Base-by-base conservation (phyloP, 768 basidiomycete species). In the Hericium alpestre region DNA sequence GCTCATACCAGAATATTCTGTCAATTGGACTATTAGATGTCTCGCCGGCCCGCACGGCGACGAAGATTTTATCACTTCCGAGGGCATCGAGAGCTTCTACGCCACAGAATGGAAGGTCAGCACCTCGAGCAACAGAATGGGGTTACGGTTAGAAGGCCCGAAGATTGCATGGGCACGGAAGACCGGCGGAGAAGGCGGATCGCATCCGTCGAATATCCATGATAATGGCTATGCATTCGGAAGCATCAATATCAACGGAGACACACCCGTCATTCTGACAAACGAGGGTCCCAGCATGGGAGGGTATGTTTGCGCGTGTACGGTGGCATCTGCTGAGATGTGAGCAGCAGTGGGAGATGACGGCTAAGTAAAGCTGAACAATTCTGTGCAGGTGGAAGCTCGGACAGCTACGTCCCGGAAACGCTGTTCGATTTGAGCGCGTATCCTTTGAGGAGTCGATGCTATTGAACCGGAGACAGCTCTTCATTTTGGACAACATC, bases 171-270 rank as follows among this genome's bases (percentile, higher is more conserved):
- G 82, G 81, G 76, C 82, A 0, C 71, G 83, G 38, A 56, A 58
- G 5, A 78, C 71, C 46, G 84, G 85, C 12, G 84, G 84, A 0
- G 78, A 85, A 58, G 86, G 84, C 1, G 85, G 84, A 0, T 78
- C 80, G 15, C 86, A 87, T 62, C 83, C 84, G 0, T 79, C 79
- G 41, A 87, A 87, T 59, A 81, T 85, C 38, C 73, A 84, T 18
- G 80, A 84, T 57, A 82, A 81, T 49, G 80, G 76, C 4, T 84
- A 84, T 60, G 76, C 76, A 0, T 64, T 70, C 22, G 82, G 81
- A 5, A 71, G 76, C 1, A 62, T 85, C 58, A 84, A 85, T 61
- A 57, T 84, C 54, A 87, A 86, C 61, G 84, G 84, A 1, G 84
- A 87, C 63, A 84, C 82, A 0, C 84, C 86, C 0, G 81, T 86